These are phyloP conservation scores for Pythium grandisporangium DNA, from an alignment of 352 stramenopile species.

Conservation along the genomic window DNA sequence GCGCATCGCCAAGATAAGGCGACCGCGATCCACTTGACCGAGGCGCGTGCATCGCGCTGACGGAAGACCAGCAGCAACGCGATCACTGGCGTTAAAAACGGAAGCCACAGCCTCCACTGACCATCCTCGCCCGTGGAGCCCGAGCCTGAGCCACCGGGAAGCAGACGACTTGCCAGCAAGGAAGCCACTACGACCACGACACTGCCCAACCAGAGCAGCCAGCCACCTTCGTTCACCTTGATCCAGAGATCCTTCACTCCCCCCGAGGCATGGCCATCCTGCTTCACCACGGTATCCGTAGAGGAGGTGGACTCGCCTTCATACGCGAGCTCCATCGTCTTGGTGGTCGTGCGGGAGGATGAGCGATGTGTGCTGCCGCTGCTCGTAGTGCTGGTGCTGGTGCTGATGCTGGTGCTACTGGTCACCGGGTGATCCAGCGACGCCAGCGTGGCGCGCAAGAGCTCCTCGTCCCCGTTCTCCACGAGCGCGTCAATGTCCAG, in stretches of 20 bases:
- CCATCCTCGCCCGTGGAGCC: background rate
- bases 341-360: background rate
- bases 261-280: background rate
- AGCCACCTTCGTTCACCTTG: constrained; percentile 48
- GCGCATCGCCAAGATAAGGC: constrained; percentile 66
- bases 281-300: background rate
- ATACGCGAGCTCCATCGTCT: constrained; percentile 33
- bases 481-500: constrained; percentile 13
- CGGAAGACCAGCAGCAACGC: constrained; percentile 67
- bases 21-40: constrained; percentile 76
- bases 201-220: constrained; percentile 57
- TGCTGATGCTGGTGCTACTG: background rate
- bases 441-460: constrained; percentile 38
- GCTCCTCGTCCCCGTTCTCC: constrained; percentile 28
- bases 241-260: constrained; percentile 20
- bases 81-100: constrained; percentile 53
- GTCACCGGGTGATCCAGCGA: constrained; percentile 17
- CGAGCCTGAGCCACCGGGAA: constrained; percentile 18
- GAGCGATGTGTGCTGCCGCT: no score
- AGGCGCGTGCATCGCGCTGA: constrained; percentile 58
- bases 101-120: constrained; percentile 51
- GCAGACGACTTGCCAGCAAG: constrained; percentile 45
- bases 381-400: background rate
- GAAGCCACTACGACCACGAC: constrained; percentile 60
- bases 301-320: constrained; percentile 20